These are phyloP conservation scores for Aleurites moluccanus DNA, from an alignment of 441 rosid species.

Conservation along the genomic window DNA sequence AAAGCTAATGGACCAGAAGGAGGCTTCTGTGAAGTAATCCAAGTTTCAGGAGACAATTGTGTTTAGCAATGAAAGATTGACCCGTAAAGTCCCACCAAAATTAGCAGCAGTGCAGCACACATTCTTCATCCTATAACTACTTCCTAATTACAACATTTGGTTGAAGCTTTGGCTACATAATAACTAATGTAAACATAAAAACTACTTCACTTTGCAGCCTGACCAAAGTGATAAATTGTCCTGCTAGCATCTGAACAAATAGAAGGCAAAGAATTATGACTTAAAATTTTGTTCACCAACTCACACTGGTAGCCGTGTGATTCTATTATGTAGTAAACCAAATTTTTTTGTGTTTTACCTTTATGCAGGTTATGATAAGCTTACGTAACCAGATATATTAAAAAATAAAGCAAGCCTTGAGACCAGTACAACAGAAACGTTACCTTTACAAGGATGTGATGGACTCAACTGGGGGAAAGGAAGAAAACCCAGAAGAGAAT, in stretches of 20 bases:
- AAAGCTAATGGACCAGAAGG: neutral
- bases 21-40: neutral
- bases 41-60: neutral
- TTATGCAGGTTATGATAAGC: neutral
- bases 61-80: neutral
- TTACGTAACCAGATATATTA: neutral
- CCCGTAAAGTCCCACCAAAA: neutral
- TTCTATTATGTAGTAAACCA: neutral
- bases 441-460: slow-evolving; percentile 77
- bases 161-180: neutral
- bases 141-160: neutral
- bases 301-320: neutral
- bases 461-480: slow-evolving; percentile 85
- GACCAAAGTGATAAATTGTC: neutral
- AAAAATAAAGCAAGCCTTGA: neutral
- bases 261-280: too few species aligned
- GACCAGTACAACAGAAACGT: neutral
- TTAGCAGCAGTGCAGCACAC: too few species aligned
- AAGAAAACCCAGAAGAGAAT: slow-evolving; percentile 82
- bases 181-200: neutral
- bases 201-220: neutral
- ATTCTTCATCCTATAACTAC: neutral
- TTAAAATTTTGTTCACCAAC: neutral
- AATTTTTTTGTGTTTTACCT: neutral
- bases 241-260: neutral